phyloP scores from a whole-genome alignment of 2,329 filamentous ascomycete species.

The Coniochaeta prunicola region DNA sequence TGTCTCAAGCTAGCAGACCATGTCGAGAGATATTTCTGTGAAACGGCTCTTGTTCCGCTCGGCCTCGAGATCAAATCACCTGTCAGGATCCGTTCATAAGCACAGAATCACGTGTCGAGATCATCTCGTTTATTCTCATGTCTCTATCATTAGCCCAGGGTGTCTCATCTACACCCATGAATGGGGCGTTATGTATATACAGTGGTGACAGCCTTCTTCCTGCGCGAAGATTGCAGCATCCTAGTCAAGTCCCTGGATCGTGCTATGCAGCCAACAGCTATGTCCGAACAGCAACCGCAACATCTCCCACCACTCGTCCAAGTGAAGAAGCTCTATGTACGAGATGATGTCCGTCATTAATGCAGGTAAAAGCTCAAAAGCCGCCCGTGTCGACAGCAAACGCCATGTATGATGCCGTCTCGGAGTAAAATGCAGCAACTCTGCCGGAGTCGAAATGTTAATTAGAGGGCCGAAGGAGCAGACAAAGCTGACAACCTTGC shows the following conservation, averaged over 20 bases:
- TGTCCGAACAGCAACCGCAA: neutral
- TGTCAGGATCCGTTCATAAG: too few species aligned
- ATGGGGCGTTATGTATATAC: neutral
- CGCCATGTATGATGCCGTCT: neutral
- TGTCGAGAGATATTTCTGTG: too few species aligned
- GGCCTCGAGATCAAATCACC: too few species aligned
- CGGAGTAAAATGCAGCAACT: neutral
- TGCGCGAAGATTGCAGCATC: neutral
- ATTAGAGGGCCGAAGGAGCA: neutral
- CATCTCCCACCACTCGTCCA: neutral
- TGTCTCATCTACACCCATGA: neutral
- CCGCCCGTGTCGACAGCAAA: neutral
- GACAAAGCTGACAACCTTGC: neutral
- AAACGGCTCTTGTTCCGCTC: too few species aligned
- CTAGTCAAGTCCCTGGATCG: neutral
- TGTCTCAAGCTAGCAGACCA: too few species aligned
- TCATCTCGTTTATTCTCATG: neutral
- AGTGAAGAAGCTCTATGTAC: neutral
- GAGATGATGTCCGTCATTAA: neutral
- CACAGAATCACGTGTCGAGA: too few species aligned
- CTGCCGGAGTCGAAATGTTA: neutral
- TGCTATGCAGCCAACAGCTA: neutral
- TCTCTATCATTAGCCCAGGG: neutral
- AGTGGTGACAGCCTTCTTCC: neutral
- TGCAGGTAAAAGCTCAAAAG: neutral